Base-by-base conservation (phyloP, 371 early-diverging fungal genomes). In the Saksenaea vasiformis region DNA sequence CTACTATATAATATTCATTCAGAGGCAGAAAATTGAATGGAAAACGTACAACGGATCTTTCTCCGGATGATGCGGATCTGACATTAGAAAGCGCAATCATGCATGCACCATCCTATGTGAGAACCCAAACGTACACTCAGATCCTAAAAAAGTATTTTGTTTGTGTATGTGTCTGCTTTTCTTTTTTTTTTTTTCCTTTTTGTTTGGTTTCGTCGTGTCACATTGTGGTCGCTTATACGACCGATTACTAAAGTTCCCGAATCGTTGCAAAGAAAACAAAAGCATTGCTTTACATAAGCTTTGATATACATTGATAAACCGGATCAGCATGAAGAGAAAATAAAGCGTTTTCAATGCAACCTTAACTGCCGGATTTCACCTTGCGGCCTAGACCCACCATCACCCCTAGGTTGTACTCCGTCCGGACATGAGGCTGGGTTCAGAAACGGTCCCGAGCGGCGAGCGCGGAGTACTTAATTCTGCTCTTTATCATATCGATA, bases 361-460 rank as follows among this genome's bases (percentile, higher is more conserved):
- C n/a, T 39, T 39, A 39, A 39, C 39, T 31, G 2, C 31, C 11
- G n/a, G 39, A n/a, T 39, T 39, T 39, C n/a, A n/a, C n/a, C 15
- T 39, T n/a, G 39, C 11, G 39, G 39, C 39, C 39, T 39, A 39
- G 39, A 39, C 39, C 31, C 31, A 31, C 31, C 31, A 31, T 31
- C 31, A 2, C 22, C 51, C 51, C 51, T 47, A 22, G 24, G 17
- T 22, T 19, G 51, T 47, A 47, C 51, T 47, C 51, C 51, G 51
- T 22, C 22, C 51, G 51, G 39, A n/a, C n/a, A 39, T 39, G 15
- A 39, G 39, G 39, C 39, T 39, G 51, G 51, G 51, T 47, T 47
- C 51, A 47, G 51, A 47, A 31, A 47, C 51, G 51, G 51, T 19
- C 51, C 51, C 22, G 22, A 47, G 51, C 51, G 51, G 51, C 51